Percentiles rank a stretch among this genome's conserved stretches.
Conservation (phyloP, 768 basidiomycete species). For the Psilocybe sp. region DNA sequence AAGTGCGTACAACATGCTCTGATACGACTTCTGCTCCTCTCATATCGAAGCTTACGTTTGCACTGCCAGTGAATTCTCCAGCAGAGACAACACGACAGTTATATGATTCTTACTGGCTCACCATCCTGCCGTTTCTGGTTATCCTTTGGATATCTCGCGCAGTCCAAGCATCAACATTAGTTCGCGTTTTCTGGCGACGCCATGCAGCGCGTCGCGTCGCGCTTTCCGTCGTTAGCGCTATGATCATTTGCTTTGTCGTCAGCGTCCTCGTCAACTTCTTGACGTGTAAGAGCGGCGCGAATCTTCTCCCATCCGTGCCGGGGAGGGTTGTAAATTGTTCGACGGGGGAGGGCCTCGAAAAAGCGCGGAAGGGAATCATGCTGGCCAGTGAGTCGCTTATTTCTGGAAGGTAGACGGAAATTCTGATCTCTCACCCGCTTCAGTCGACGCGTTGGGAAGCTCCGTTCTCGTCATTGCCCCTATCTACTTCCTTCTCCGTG, state of each 20-base stretch:
- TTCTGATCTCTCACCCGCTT: no score
- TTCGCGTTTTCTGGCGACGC: neutral
- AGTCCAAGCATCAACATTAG: neutral
- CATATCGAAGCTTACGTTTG: neutral
- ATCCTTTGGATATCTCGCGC: neutral
- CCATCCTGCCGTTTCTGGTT: neutral
- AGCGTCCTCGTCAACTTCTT: no score
- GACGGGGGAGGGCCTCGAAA: no score
- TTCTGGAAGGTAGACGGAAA: no score
- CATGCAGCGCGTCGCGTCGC: neutral
- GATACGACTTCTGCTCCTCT: neutral
- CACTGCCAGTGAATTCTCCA: neutral
- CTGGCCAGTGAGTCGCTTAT: no score
- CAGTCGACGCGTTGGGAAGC: neutral
- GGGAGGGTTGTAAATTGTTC: no score
- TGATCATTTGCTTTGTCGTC: no score
- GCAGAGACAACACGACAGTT: neutral
- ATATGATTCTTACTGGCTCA: slow-evolving; percentile 1
- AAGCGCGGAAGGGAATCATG: no score
- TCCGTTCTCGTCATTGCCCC: neutral
- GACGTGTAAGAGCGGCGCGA: no score
- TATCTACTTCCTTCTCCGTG: neutral
- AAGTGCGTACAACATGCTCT: neutral
- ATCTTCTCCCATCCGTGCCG: no score
- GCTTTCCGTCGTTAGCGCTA: no score